These are phyloP conservation scores for Noccaea caerulescens DNA, from an alignment of 345 rosid genomes.

Conservation along the genomic window DNA sequence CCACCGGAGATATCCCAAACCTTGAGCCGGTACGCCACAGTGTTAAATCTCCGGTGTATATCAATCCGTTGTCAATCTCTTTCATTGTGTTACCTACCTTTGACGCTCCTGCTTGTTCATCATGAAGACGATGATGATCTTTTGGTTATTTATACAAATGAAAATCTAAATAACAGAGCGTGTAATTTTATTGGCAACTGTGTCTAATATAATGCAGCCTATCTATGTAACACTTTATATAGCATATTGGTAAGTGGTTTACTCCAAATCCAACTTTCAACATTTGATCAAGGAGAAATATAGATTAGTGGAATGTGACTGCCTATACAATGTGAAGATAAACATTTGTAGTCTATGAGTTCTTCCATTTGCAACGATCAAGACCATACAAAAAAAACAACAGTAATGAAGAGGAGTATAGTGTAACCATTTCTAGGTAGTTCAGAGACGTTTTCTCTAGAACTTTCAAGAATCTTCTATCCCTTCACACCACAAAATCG, in stretches of 20 bases:
- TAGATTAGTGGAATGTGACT: constrained; percentile 30
- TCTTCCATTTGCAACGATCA: constrained; percentile 33
- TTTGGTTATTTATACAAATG: not conserved
- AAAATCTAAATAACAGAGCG: not conserved
- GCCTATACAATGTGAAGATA: constrained; percentile 38
- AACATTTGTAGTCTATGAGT: constrained; percentile 29
- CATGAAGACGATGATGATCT: constrained; percentile 19
- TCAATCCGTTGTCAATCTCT: constrained; percentile 67
- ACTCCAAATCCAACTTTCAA: not conserved
- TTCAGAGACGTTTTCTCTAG: constrained; percentile 38
- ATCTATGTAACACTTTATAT: not conserved
- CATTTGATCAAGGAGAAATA: constrained; percentile 31
- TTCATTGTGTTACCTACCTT: constrained; percentile 79
- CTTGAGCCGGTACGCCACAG: constrained; percentile 56
- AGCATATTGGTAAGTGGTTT: constrained; percentile 6
- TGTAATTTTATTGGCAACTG: constrained; percentile 20
- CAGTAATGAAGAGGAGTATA: constrained; percentile 17
- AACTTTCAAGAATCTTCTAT: constrained; percentile 33
- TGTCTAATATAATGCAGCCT: not conserved
- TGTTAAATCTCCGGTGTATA: constrained; percentile 54
- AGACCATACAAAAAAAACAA: constrained; percentile 34
- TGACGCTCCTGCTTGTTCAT: constrained; percentile 74
- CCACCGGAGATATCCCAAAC: constrained; percentile 58
- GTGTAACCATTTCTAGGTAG: constrained; percentile 35
- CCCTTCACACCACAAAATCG: constrained; percentile 60